Evolutionary conservation across 2,329 filamentous ascomycete genomes (phyloP).

Genomic region (Boeremia lycopersici): DNA sequence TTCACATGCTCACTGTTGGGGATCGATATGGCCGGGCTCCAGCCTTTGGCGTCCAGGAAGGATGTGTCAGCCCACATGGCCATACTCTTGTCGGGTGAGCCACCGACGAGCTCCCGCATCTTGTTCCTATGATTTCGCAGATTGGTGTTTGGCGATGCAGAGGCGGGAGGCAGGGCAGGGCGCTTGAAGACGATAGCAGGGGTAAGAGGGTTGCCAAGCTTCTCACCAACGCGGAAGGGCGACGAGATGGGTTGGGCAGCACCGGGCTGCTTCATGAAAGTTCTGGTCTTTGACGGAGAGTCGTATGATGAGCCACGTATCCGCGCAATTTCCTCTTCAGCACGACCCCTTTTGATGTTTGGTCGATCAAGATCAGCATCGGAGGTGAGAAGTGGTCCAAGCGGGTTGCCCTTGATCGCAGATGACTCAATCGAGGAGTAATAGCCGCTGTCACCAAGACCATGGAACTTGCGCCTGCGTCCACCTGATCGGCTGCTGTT

Average conservation of each 20-base stretch:
- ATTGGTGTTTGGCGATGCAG: constrained; percentile 91
- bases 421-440: constrained; percentile 96
- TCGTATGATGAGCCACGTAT: constrained; percentile 92
- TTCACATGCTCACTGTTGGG: constrained; percentile 63
- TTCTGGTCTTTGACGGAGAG: constrained; percentile 77
- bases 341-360: constrained; percentile 83
- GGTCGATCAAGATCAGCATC: constrained; percentile 76
- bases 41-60: constrained; percentile 47
- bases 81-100: constrained; percentile 70
- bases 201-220: constrained; percentile 70
- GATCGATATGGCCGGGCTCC: constrained; percentile 71
- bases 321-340: constrained; percentile 93
- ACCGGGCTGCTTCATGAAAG: constrained; percentile 56
- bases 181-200: constrained; percentile 82
- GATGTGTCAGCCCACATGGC: constrained; percentile 61
- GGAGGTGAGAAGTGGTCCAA: constrained; percentile 71
- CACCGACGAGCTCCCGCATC: constrained; percentile 75
- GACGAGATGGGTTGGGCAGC: constrained; percentile 48
- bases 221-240: constrained; percentile 47
- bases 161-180: constrained; percentile 68
- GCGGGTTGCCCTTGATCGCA: constrained; percentile 72
- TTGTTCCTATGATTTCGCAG: constrained; percentile 84
- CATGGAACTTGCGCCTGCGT: constrained; percentile 77
- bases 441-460: constrained; percentile 93
- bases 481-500: constrained; percentile 72